Base-by-base conservation (phyloP, 1,284 basidiomycete genomes). In the Hortiboletus rubellus region DNA sequence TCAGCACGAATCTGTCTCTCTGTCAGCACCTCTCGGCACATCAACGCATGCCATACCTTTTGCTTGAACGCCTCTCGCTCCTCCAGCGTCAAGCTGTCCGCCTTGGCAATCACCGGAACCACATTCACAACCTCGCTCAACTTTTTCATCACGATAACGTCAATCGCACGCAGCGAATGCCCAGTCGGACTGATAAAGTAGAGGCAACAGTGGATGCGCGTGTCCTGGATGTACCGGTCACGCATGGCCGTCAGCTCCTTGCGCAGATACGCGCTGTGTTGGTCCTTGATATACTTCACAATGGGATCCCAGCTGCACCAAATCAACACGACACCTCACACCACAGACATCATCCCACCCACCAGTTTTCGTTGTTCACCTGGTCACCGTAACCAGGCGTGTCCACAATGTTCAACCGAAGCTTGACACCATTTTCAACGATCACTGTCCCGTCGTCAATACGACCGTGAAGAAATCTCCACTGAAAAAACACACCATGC, bases 141-240 rank as follows among this genome's bases (percentile, higher is more conserved):
- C 82, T 98, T 98, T 83, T 98, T 98, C 89, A 99, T 94, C 63
- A 99, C 96, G 65, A 94, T 95, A 49, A 98, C 90, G 71, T 99
- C 97, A 71, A 99, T 96, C 30, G 94, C 86, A 60, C 92, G 90
- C 57, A 96, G 84, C 5, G 91, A 87, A 76, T 97, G 96, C 22
- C 96, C 95, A 15, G 95, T 96, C 22, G 95, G 96, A 77, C 92
- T 96, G 82, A 99, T 96, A 79, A 99, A 98, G 85, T 96, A 99
- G 57, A 99, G 76, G 74, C 92, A 95, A 81, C 95, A 98, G 82
- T 99, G 96, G 63, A 99, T 97, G 60, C 97, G 91, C 22, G 96
- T 98, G 78, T 99, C 97, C 72, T 93, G 91, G 68, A 99, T 99
- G 80, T 96, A 94, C 60, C 94, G 90, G 81, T 99, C 97, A 65